Evolutionary conservation across 352 stramenopile species (phyloP), one percentile per base, ranked within the genome.

Genomic region (Pythium rhizo-oryzae): DNA sequence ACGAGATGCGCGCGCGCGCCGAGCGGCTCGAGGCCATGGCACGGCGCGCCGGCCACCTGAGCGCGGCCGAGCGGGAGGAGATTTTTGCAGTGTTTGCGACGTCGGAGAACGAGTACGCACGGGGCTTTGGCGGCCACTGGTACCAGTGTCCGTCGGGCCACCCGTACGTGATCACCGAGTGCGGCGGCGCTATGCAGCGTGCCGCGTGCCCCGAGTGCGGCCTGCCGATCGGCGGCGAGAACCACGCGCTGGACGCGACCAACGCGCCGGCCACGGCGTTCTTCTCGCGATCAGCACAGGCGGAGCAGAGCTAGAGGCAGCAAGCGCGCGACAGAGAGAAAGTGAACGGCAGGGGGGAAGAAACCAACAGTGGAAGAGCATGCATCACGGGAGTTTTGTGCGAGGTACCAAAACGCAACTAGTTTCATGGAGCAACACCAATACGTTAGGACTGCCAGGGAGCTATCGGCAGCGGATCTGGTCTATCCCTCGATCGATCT

Each of bases 111-210:
- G 37, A 9, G 37, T 62, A 21, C 23, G 56, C 56, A 15, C 56
- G 41, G 41, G 25, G 75, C 72, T 47, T 69, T 52, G 33, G 79
- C 70, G 80, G 78, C 0, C 74, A 80, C n/a, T 87, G 89, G 89
- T 96, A 93, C 62, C 71, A 82, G 53, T 97, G 87, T 35, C 76
- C 78, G 0, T 92, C 93, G 69, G 87, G 87, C 4, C 89, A 97
- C 67, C 87, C 86, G 43, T 95, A 96, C 60, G 84, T 86, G 47
- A 92, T 97, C 55, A 86, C 83, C 12, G 85, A 96, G 51, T 97
- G 89, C 62, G 86, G 89, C 28, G 78, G 80, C 52, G 81, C 87
- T 8, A 97, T 94, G 85, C 49, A 94, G 56, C 49, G 71, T 61
- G 67, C 74, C 8, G 65, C 21, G 1, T 97, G 89, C 46, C 75